Evolutionary conservation across 1,284 basidiomycete species (phyloP).

Genomic region (Golubevia pallescens): DNA sequence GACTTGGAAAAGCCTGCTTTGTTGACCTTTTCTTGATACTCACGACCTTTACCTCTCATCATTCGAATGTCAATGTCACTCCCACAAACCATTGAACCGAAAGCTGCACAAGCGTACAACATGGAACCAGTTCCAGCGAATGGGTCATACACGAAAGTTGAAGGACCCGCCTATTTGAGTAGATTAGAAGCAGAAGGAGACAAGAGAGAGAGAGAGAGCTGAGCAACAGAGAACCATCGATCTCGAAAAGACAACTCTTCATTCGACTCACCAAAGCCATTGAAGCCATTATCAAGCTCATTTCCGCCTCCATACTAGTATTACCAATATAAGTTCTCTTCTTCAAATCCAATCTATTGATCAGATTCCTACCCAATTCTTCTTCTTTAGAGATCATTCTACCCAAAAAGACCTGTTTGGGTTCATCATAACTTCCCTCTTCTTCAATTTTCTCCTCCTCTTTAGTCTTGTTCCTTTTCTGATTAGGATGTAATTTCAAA

Average conservation of each 20-base stretch:
- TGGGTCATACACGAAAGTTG: slow-evolving; percentile 92
- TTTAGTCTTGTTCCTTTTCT: too few species aligned
- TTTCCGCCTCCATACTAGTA: slow-evolving; percentile 89
- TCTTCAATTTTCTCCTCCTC: too few species aligned
- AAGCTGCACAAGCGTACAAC: slow-evolving; percentile 80
- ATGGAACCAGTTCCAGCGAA: slow-evolving; percentile 97
- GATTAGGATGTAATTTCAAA: too few species aligned
- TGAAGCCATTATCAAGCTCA: slow-evolving; percentile 55
- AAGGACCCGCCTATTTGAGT: slow-evolving; percentile 77
- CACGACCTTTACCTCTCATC: slow-evolving; percentile 84
- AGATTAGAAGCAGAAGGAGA: too few species aligned
- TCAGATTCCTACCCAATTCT: slow-evolving; percentile 31
- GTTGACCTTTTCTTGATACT: too few species aligned
- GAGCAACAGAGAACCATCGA: too few species aligned
- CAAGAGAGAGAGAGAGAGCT: too few species aligned
- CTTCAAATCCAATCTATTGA: slow-evolving; percentile 74
- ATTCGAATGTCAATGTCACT: slow-evolving; percentile 97
- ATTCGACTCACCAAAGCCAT: slow-evolving; percentile 73
- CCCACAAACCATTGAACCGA: slow-evolving; percentile 85
- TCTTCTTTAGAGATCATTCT: too few species aligned
- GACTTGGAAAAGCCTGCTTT: too few species aligned
- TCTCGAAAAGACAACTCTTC: too few species aligned
- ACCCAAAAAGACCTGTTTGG: too few species aligned
- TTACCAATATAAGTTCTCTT: slow-evolving; percentile 87
- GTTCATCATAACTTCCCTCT: too few species aligned